A percentile compares a stretch with the other conserved stretches of the same genome.
Evolutionary conservation across 495 filamentous ascomycete species (phyloP).

Genomic region (Podospora anserina): DNA sequence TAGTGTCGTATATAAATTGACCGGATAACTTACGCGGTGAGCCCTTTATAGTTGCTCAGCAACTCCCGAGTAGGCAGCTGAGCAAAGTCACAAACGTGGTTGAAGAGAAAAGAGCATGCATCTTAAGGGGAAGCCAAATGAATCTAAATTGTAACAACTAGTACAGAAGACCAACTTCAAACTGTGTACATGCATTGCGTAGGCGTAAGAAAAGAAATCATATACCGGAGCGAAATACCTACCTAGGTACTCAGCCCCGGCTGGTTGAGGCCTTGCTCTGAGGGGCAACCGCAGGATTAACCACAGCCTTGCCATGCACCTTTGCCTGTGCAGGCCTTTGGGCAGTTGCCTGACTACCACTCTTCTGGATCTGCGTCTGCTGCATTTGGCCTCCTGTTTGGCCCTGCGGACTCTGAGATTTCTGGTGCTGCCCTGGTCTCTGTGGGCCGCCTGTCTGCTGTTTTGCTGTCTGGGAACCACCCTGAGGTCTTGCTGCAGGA

Average conservation of each 20-base stretch:
- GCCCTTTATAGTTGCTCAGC: no score
- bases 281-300: not conserved
- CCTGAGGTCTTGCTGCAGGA: not conserved
- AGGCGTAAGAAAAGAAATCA: no score
- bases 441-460: not conserved
- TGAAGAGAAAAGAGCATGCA: no score
- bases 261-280: not conserved
- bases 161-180: no score
- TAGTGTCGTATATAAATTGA: no score
- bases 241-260: not conserved
- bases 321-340: not conserved
- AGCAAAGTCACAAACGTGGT: no score
- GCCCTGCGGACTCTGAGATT: not conserved
- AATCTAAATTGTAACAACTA: no score
- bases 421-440: not conserved
- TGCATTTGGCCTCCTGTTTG: not conserved
- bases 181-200: no score
- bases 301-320: not conserved
- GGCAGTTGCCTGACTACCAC: not conserved
- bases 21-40: no score
- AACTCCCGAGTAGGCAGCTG: no score
- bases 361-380: not conserved
- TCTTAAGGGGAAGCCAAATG: no score
- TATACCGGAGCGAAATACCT: no score
- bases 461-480: not conserved